A percentile compares a stretch with the other conserved stretches of the same genome.
Conservation (phyloP, 805 yeast genomes). For the Clavispora santaluciae region DNA sequence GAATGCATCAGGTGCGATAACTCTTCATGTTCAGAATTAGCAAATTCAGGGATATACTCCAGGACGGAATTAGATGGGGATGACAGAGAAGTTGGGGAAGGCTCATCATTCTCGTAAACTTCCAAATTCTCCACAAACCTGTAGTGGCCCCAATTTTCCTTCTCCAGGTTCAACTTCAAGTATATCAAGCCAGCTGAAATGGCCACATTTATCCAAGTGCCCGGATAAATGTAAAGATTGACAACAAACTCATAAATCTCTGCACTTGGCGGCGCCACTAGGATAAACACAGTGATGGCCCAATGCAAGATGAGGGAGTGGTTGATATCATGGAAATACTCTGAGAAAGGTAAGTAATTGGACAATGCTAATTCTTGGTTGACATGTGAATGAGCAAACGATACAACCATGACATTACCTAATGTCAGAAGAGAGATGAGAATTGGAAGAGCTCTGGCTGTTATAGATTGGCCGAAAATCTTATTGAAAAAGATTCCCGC, state of each 20-base stretch:
- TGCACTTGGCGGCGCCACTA: constrained; percentile 57
- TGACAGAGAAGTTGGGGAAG: neutral
- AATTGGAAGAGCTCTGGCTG: constrained; percentile 47
- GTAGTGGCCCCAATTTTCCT: constrained; percentile 37
- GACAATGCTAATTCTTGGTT: constrained; percentile 54
- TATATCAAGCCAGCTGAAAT: constrained; percentile 52
- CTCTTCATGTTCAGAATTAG: constrained; percentile 9
- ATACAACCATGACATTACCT: constrained; percentile 62
- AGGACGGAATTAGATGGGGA: constrained; percentile 1
- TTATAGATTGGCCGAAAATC: constrained; percentile 52
- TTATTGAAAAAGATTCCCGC: constrained; percentile 59
- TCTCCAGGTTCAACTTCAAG: constrained; percentile 37
- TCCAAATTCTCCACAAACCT: constrained; percentile 1
- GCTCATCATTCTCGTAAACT: neutral
- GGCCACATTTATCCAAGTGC: constrained; percentile 52
- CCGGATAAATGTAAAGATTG: constrained; percentile 60
- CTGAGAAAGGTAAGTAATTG: constrained; percentile 47
- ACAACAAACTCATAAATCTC: constrained; percentile 61
- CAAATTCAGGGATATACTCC: constrained; percentile 1
- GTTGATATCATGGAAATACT: constrained; percentile 37
- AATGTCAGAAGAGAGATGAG: constrained; percentile 57
- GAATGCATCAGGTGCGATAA: constrained; percentile 14
- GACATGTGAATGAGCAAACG: constrained; percentile 56
- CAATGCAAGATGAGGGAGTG: constrained; percentile 52
- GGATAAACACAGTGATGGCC: constrained; percentile 48